Evolutionary conservation across 2,329 filamentous ascomycete genomes (phyloP).

Genomic region (Trichoderma koningiopsis): DNA sequence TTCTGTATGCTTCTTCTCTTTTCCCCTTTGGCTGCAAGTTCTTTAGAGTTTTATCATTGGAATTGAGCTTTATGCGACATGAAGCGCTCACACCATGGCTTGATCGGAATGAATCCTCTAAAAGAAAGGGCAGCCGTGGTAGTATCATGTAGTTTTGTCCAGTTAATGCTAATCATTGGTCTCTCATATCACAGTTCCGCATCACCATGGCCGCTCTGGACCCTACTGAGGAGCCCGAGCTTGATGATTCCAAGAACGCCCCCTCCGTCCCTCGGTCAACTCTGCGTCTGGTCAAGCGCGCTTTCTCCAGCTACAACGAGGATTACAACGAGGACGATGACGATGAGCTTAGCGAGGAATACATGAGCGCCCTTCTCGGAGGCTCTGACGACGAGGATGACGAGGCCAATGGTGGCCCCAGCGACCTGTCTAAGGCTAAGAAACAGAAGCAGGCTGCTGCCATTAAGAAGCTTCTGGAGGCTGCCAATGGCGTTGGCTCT

Average conservation of each 20-base stretch:
- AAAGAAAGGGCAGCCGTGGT: background rate
- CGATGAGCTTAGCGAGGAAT: slow-evolving; percentile 68
- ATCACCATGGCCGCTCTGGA: slow-evolving; percentile 99
- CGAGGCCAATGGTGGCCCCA: slow-evolving; percentile 82
- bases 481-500: slow-evolving; percentile 60
- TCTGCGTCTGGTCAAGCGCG: slow-evolving; percentile 83
- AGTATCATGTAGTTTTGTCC: background rate
- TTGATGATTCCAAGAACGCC: slow-evolving; percentile 63
- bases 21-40: background rate
- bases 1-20: slow-evolving; percentile 63
- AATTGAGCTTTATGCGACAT: background rate
- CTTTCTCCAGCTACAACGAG: slow-evolving; percentile 56
- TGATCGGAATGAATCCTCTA: background rate
- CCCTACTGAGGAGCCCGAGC: slow-evolving; percentile 74
- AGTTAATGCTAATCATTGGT: slow-evolving; percentile 34
- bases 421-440: slow-evolving; percentile 86
- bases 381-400: slow-evolving; percentile 55
- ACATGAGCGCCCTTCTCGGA: slow-evolving; percentile 58
- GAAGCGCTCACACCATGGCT: background rate
- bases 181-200: slow-evolving; percentile 66
- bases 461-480: slow-evolving; percentile 75
- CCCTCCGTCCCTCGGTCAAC: slow-evolving; percentile 74
- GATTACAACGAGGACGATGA: slow-evolving; percentile 61
- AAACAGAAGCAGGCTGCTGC: slow-evolving; percentile 79
- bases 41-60: background rate